Percentiles rank a stretch among this genome's conserved stretches.
Evolutionary conservation across 2,329 filamentous ascomycete species (phyloP).

Genomic region (Xylariaceae sp.): DNA sequence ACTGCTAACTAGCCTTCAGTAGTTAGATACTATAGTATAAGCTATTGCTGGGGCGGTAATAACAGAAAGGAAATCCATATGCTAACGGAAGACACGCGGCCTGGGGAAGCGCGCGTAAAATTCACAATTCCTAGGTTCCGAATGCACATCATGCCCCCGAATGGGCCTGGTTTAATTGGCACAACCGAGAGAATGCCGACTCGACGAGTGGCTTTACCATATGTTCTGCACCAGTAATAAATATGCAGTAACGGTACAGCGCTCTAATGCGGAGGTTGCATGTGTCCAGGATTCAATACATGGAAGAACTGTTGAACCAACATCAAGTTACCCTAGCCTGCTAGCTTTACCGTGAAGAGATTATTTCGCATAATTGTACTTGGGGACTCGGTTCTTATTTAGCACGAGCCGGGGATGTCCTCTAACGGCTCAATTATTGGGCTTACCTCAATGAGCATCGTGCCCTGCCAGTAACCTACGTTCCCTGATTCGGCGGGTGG

Average conservation of each 20-base stretch:
- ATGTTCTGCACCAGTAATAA: constrained; percentile 23
- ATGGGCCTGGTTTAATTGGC: constrained; percentile 25
- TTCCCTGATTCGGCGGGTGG: not conserved
- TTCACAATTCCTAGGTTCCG: constrained; percentile 20
- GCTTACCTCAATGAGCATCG: not conserved
- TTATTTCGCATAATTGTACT: constrained; percentile 26
- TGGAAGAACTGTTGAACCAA: constrained; percentile 25
- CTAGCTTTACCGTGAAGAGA: not conserved
- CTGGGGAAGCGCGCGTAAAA: not conserved
- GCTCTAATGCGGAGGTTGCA: constrained; percentile 36
- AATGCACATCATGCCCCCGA: constrained; percentile 33
- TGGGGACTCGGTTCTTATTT: constrained; percentile 24
- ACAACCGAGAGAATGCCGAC: constrained; percentile 30
- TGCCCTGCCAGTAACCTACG: not conserved
- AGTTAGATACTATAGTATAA: too few relatives aligned
- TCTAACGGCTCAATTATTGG: not conserved
- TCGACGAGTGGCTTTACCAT: constrained; percentile 28
- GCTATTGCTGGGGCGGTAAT: not conserved
- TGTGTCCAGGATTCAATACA: constrained; percentile 28
- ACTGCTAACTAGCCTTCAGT: not conserved
- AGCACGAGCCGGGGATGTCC: constrained; percentile 21
- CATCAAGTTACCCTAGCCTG: constrained; percentile 12
- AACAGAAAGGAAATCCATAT: constrained; percentile 2
- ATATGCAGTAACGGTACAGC: constrained; percentile 23
- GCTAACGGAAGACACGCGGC: not conserved